These are phyloP conservation scores for Taxawa tesnikishii DNA, from an alignment of 2,329 filamentous ascomycete genomes.

Conservation along the genomic window DNA sequence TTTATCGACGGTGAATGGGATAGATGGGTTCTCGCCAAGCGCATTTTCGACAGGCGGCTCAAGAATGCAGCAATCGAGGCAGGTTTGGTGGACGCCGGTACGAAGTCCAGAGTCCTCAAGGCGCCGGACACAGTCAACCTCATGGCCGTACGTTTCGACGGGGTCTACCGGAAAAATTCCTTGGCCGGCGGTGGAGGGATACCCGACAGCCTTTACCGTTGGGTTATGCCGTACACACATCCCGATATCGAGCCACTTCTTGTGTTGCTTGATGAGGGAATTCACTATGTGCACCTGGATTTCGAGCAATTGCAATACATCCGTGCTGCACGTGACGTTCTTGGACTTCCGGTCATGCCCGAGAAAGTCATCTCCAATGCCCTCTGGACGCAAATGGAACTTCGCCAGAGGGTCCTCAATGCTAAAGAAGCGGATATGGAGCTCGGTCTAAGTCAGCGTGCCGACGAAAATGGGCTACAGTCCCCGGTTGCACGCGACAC, in stretches of 20 bases:
- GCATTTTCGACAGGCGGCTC: constrained; percentile 40
- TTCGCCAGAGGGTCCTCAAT: constrained; percentile 43
- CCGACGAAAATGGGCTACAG: constrained; percentile 20
- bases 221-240: constrained; percentile 39
- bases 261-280: constrained; percentile 45
- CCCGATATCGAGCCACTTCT: constrained; percentile 43
- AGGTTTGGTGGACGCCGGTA: constrained; percentile 33
- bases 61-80: constrained; percentile 33
- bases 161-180: constrained; percentile 36
- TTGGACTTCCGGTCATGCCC: constrained; percentile 42
- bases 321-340: constrained; percentile 35
- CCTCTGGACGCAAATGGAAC: constrained; percentile 45
- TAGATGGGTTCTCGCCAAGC: constrained; percentile 42
- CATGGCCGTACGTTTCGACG: constrained; percentile 41
- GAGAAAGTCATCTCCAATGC: constrained; percentile 44
- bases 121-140: constrained; percentile 35
- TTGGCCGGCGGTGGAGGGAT: constrained; percentile 22
- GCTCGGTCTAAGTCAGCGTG: constrained; percentile 35
- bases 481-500: constrained; percentile 11
- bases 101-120: constrained; percentile 28
- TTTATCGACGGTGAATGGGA: constrained; percentile 47
- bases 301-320: constrained; percentile 48
- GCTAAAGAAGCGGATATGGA: constrained; percentile 39
- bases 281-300: constrained; percentile 47
- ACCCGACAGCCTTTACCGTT: constrained; percentile 34